Percentiles rank a stretch among this genome's conserved stretches.
phyloP scores from a whole-genome alignment of 2,329 filamentous ascomycete genomes.

The Rhynchosporium graminicola region DNA sequence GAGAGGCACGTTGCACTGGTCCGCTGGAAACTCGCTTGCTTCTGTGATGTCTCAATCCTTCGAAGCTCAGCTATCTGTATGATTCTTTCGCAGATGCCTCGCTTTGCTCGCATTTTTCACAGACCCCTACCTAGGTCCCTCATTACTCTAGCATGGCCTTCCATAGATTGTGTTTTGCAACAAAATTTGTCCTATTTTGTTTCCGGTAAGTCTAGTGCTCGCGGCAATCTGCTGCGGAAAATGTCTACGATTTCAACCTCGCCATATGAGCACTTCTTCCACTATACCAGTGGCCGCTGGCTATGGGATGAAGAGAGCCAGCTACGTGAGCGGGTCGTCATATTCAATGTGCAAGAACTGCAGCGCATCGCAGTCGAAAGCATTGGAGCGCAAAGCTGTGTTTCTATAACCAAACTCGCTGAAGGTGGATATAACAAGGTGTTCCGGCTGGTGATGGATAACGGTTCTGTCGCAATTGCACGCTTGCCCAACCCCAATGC shows the following conservation, averaged over 20 bases:
- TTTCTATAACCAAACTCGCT: conserved; percentile 42
- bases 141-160: too few species aligned
- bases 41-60: too few species aligned
- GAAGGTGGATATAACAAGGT: conserved; percentile 45
- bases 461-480: conserved; percentile 36
- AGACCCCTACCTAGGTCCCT: too few species aligned
- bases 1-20: too few species aligned
- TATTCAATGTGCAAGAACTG: conserved; percentile 43
- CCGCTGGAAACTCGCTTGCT: too few species aligned
- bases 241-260: too few species aligned
- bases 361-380: conserved; percentile 39
- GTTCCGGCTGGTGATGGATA: conserved; percentile 40
- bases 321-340: conserved; percentile 39
- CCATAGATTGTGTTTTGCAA: too few species aligned
- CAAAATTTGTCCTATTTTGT: too few species aligned
- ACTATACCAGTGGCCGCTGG: conserved; percentile 42
- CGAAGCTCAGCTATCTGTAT: too few species aligned
- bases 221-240: too few species aligned
- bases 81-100: too few species aligned
- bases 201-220: background rate
- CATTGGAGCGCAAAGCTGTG: conserved; percentile 39
- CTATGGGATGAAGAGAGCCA: conserved; percentile 42
- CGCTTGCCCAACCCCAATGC: conserved; percentile 31
- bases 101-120: too few species aligned
- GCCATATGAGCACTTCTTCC: conserved; percentile 33